These are phyloP conservation scores for Hyphopichia khmerensis DNA, from an alignment of 1,139 yeast genomes.

Conservation along the genomic window DNA sequence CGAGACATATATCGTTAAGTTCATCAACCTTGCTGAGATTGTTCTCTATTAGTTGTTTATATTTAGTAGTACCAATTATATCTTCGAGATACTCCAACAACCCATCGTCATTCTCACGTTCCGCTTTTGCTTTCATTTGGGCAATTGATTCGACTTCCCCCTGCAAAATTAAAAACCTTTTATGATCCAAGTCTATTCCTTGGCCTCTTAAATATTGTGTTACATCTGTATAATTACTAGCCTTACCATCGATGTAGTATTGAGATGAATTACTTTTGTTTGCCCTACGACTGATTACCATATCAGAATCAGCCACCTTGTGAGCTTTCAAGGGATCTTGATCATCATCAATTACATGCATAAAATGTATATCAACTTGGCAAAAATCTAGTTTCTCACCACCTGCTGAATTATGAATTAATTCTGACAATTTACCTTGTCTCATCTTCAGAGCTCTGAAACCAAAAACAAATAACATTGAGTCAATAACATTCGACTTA, in stretches of 20 bases:
- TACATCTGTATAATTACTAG: conserved; percentile 77
- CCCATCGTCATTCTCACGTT: conserved; percentile 90
- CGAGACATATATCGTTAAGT: conserved; percentile 75
- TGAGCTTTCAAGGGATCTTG: conserved; percentile 35
- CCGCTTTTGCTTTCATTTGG: conserved; percentile 98
- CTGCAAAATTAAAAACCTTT: conserved; percentile 88
- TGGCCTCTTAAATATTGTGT: conserved; percentile 71
- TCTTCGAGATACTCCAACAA: conserved; percentile 91
- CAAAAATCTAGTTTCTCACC: conserved; percentile 65
- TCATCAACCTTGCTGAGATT: conserved; percentile 59
- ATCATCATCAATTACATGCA: conserved; percentile 67
- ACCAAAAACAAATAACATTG: conserved; percentile 94
- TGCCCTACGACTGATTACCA: conserved; percentile 80
- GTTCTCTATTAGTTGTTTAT: conserved; percentile 74
- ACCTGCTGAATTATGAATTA: conserved; percentile 84
- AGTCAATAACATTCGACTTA: conserved; percentile 94
- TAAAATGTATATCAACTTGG: conserved; percentile 91
- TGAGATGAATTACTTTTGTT: conserved; percentile 73
- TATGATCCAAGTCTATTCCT: conserved; percentile 94
- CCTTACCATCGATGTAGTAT: conserved; percentile 69
- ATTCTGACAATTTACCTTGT: conserved; percentile 85
- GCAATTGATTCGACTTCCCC: conserved; percentile 99
- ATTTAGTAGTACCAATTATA: conserved; percentile 89
- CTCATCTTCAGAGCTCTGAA: conserved; percentile 97
- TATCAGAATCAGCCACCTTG: conserved; percentile 53